Percentiles rank a stretch among this genome's conserved stretches.
Evolutionary conservation across 208 protist species (phyloP).

Genomic region (Leishmania major): DNA sequence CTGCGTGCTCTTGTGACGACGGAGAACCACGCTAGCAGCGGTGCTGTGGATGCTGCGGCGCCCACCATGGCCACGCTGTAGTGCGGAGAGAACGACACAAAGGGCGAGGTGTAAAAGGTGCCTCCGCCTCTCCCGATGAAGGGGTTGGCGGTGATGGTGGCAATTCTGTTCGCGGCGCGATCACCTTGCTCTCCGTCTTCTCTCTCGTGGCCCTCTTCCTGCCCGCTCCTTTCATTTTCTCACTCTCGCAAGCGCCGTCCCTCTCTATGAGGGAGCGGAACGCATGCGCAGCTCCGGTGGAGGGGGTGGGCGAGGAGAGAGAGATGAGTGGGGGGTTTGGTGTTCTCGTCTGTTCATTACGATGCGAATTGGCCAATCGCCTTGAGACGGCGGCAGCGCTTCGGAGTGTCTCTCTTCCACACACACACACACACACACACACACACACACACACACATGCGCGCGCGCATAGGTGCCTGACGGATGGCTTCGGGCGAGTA

Average conservation of each 20-base stretch:
- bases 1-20: slow-evolving; percentile 20
- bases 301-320: too few species aligned
- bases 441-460: not conserved
- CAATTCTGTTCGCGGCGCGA: not conserved
- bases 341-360: not conserved
- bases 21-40: slow-evolving; percentile 2
- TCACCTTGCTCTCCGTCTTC: not conserved
- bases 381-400: not conserved
- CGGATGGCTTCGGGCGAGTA: not conserved
- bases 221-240: not conserved
- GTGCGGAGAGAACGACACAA: not conserved
- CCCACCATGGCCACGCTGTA: not conserved
- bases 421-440: not conserved
- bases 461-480: not conserved
- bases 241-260: not conserved
- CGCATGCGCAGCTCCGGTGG: not conserved
- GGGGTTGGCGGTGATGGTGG: not conserved
- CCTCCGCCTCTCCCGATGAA: not conserved
- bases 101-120: not conserved
- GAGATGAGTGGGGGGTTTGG: not conserved
- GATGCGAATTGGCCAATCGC: not conserved
- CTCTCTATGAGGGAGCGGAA: too few species aligned
- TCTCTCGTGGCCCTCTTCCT: not conserved
- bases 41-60: not conserved
- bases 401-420: not conserved